Conservation (phyloP, 306 rosid genomes). For the Sesbania bispinosa region DNA sequence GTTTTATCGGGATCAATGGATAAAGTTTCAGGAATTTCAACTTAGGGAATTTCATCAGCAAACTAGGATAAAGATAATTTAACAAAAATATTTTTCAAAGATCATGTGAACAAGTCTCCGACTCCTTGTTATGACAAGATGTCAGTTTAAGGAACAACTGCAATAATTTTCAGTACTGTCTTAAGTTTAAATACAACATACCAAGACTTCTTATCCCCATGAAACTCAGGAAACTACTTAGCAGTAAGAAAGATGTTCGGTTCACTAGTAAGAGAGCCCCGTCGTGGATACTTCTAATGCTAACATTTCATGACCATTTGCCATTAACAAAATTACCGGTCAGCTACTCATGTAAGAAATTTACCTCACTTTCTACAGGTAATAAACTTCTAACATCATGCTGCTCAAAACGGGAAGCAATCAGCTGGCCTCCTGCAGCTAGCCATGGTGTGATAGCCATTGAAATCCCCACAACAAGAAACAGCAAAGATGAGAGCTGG, state of each 20-base stretch:
- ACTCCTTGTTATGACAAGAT: neutral
- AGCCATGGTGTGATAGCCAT: conserved; percentile 99
- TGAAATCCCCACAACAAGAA: conserved; percentile 96
- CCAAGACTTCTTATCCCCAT: neutral
- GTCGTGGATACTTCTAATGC: neutral
- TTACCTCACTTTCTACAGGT: conserved; percentile 98
- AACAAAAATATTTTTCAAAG: neutral
- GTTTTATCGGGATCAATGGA: neutral
- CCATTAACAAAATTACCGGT: conserved; percentile 19
- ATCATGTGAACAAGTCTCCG: neutral
- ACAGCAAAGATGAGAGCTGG: conserved; percentile 84
- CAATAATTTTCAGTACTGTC: neutral
- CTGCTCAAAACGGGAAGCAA: conserved; percentile 97
- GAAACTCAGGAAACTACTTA: neutral
- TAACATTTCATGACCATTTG: conserved; percentile 1
- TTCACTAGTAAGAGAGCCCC: neutral
- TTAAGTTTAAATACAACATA: neutral
- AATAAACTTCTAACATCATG: conserved; percentile 95
- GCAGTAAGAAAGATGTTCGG: neutral
- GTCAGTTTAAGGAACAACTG: neutral
- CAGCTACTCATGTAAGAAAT: conserved; percentile 18
- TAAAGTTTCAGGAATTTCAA: neutral
- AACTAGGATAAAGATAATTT: neutral
- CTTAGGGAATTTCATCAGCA: neutral
- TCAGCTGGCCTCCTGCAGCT: conserved; percentile 97